phyloP scores from a whole-genome alignment of 306 rosid species.

The Citrullus colocynthis region DNA sequence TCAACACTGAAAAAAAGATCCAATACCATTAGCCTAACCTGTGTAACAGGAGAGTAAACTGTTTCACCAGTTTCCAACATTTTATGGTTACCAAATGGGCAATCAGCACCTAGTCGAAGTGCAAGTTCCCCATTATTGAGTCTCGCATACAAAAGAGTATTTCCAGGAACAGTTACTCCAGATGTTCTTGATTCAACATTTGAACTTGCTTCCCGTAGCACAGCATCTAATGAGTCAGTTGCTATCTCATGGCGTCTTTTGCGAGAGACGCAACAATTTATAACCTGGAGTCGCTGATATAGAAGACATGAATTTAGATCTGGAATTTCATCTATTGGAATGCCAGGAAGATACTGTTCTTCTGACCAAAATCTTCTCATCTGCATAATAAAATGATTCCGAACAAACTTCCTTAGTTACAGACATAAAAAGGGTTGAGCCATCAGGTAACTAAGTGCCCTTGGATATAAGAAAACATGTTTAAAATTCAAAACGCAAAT shows the following conservation, averaged over 20 bases:
- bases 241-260: conserved; percentile 61
- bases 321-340: conserved; percentile 75
- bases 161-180: conserved; percentile 19
- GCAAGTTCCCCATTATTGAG: conserved; percentile 65
- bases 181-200: conserved; percentile 20
- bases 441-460: background rate
- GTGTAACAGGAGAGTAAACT: conserved; percentile 81
- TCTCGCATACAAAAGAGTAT: conserved; percentile 59
- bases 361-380: conserved; percentile 70
- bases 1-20: background rate
- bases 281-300: conserved; percentile 78
- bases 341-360: conserved; percentile 51
- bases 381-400: conserved; percentile 31
- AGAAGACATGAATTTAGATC: conserved; percentile 82
- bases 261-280: conserved; percentile 86
- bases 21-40: conserved; percentile 41
- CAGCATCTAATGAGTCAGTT: conserved; percentile 54
- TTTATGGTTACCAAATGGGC: conserved; percentile 40
- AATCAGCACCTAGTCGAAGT: conserved; percentile 74
- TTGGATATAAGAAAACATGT: background rate
- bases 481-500: background rate
- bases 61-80: conserved; percentile 97
- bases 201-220: conserved; percentile 50
- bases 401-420: background rate
- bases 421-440: background rate